Base-by-base conservation (phyloP, 208 protist species). In the Crithidia mellificae region DNA sequence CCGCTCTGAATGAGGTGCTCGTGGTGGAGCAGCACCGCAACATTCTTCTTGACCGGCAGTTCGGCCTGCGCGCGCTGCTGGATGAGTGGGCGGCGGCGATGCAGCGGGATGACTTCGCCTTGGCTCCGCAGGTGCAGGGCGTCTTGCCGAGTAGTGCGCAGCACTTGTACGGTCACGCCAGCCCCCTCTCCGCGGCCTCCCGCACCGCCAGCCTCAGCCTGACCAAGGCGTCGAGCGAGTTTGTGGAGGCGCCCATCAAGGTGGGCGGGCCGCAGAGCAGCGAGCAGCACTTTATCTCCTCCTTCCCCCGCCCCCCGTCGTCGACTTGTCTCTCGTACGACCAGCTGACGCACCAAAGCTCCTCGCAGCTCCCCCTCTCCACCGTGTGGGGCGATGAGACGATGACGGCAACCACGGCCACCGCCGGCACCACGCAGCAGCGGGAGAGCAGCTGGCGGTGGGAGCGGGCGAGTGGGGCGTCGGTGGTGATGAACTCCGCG, bases 61-160 rank as follows among this genome's bases (percentile, higher is more conserved):
- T 72, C 55, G 87, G 87, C 7, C 74, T 90, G 46, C 67, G 69
- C 25, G 73, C 80, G n/a, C 70, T 84, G 72, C 80, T 93, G 25
- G 83, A 88, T 22, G 69, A 69, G 20, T 92, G 80, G 80, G 66
- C 44, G 14, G 72, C 72, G 2, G 50, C 49, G 17, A 29, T 66
- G n/a, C 47, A 46, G 52, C 27, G 69, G 7, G 65, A 66, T n/a
- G 76, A 58, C 19, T 58, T 77, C 0, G 38, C 71, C 32, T 19
- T 68, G 14, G 65, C 74, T 3, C 62, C 68, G 34, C 73, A 74
- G 22, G 19, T 32, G 14, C 22, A 36, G 5, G 25, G 11, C 25
- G 14, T 1, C 1, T 22, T 11, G 6, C 25, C 27, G 19, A n/a
- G 15, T 20, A 5, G 27, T 2, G 14, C 50, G 61, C 17, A 41